These are phyloP conservation scores for Puya raimondii DNA, from an alignment of 176 grass and related monocot genomes.

Conservation along the genomic window DNA sequence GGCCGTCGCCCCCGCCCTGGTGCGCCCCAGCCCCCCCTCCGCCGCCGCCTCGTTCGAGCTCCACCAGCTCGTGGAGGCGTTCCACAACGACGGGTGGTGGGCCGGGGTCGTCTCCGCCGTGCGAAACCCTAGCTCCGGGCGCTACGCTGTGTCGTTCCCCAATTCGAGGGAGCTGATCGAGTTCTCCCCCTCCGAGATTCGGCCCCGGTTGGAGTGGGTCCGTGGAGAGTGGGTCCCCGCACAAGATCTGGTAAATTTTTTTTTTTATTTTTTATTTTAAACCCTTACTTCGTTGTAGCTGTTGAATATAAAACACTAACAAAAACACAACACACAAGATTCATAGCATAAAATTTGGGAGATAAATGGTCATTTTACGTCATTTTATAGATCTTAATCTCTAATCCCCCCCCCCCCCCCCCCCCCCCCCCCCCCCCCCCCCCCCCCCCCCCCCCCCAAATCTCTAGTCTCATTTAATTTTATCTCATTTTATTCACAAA, in stretches of 20 bases:
- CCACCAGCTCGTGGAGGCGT: conserved; percentile 54
- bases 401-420: too few relatives aligned
- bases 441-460: too few relatives aligned
- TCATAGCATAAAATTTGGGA: too few relatives aligned
- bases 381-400: too few relatives aligned
- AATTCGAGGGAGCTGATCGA: conserved; percentile 41
- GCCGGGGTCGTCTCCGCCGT: conserved; percentile 33
- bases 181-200: conserved; percentile 23
- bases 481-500: too few relatives aligned
- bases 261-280: too few relatives aligned
- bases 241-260: neutral
- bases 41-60: neutral
- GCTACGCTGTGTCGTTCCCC: conserved; percentile 48
- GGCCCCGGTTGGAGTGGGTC: conserved; percentile 38
- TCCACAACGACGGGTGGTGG: conserved; percentile 80
- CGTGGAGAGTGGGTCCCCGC: conserved; percentile 30
- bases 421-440: too few relatives aligned
- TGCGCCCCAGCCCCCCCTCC: conserved; percentile 25
- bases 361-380: neutral
- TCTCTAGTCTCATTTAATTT: too few relatives aligned
- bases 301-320: too few relatives aligned
- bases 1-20: conserved; percentile 22
- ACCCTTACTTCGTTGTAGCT: too few relatives aligned
- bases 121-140: neutral
- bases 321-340: too few relatives aligned